These are phyloP conservation scores for Claviceps pazoutovae DNA, from an alignment of 2,329 filamentous ascomycete species.

Conservation along the genomic window DNA sequence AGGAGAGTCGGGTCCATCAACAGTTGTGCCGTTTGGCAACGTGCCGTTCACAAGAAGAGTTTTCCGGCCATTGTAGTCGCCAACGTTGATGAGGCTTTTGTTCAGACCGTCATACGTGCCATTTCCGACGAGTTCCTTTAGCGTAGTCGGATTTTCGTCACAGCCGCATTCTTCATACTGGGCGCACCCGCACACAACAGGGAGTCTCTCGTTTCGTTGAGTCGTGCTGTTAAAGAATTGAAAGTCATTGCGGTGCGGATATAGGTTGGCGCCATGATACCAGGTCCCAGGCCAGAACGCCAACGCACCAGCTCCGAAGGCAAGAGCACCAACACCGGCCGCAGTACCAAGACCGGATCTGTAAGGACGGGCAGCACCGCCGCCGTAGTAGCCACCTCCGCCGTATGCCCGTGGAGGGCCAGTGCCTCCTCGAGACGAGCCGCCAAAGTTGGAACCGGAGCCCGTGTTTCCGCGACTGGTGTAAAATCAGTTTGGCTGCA, in stretches of 20 bases:
- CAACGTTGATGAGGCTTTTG: constrained; percentile 46
- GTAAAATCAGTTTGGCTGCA: neutral
- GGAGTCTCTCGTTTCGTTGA: constrained; percentile 21
- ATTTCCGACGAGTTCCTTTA: constrained; percentile 48
- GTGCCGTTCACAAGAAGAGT: constrained; percentile 66
- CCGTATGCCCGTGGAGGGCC: constrained; percentile 44
- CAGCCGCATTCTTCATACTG: constrained; percentile 41
- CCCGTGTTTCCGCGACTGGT: constrained; percentile 16
- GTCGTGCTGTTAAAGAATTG: constrained; percentile 36
- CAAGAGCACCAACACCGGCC: constrained; percentile 37
- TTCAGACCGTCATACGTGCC: constrained; percentile 47
- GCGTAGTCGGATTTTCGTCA: constrained; percentile 49
- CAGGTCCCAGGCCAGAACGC: constrained; percentile 52
- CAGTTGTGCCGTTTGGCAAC: constrained; percentile 52
- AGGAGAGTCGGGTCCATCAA: constrained; percentile 17
- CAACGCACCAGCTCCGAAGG: constrained; percentile 35
- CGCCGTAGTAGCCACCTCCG: constrained; percentile 51
- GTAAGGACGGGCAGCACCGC: constrained; percentile 51
- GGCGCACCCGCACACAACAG: constrained; percentile 38
- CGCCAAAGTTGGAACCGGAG: constrained; percentile 28
- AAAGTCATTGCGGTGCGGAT: constrained; percentile 31
- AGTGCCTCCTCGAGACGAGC: constrained; percentile 41
- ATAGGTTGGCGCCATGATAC: constrained; percentile 50
- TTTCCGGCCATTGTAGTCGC: constrained; percentile 22
- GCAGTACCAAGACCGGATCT: constrained; percentile 35